A percentile compares a stretch with the other conserved stretches of the same genome.
Conservation (phyloP, 768 basidiomycete genomes). For the Auriscalpium vulgare region DNA sequence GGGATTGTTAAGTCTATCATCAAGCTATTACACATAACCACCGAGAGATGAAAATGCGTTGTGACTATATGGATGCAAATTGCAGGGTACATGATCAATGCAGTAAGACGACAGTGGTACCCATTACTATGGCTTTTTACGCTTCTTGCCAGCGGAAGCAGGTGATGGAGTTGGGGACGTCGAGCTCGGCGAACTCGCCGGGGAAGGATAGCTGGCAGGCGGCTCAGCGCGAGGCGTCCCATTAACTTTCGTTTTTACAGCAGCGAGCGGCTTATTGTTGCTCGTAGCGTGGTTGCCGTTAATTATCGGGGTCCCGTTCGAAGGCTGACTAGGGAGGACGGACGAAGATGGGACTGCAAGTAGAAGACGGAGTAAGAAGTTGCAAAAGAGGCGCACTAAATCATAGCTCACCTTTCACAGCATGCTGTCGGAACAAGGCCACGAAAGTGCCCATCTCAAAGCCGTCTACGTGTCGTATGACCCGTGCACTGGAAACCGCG, state of each 20-base stretch:
- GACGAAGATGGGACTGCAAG: constrained; percentile 4
- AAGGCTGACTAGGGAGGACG: neutral
- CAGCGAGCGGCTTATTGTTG: constrained; percentile 6
- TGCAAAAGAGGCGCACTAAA: neutral
- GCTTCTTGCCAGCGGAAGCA: constrained; percentile 40
- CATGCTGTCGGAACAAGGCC: constrained; percentile 53
- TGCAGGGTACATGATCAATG: neutral
- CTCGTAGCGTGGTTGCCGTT: constrained; percentile 1
- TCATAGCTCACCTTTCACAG: constrained; percentile 28
- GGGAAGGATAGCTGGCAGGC: neutral
- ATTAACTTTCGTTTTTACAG: constrained; percentile 5
- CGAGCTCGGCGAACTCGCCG: neutral
- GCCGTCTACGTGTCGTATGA: constrained; percentile 34
- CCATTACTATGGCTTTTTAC: constrained; percentile 34
- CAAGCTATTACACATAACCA: too few relatives aligned
- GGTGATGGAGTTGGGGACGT: constrained; percentile 13
- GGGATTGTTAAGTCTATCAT: too few relatives aligned
- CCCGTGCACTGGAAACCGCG: constrained; percentile 5
- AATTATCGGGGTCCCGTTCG: neutral
- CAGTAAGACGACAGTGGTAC: neutral
- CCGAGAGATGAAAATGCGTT: neutral
- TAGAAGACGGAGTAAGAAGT: neutral
- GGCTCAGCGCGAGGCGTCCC: neutral
- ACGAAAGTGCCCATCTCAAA: constrained; percentile 54
- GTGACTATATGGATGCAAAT: neutral